Percentiles rank a stretch among this genome's conserved stretches.
Conservation (phyloP, 805 yeast genomes). For the Zygoascus tannicola region DNA sequence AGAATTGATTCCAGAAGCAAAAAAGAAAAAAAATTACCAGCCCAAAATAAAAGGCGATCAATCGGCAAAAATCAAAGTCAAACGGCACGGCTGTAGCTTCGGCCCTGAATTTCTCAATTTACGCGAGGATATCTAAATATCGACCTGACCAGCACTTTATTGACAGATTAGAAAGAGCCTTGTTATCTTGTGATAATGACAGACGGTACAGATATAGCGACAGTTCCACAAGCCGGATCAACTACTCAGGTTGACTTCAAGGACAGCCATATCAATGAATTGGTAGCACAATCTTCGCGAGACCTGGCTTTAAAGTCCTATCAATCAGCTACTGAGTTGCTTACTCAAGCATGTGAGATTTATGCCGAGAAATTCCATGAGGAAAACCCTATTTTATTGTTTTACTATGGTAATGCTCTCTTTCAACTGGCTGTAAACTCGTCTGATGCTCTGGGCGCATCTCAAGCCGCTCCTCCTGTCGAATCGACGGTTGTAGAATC, state of each 20-base stretch:
- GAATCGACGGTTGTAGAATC: not conserved
- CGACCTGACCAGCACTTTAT: too few relatives aligned
- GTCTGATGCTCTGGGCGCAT: conserved; percentile 54
- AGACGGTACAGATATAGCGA: too few relatives aligned
- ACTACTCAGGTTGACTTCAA: conserved; percentile 3
- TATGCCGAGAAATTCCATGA: conserved; percentile 44
- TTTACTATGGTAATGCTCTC: conserved; percentile 68
- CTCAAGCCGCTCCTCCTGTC: not conserved
- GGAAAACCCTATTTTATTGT: conserved; percentile 65
- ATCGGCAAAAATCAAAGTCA: too few relatives aligned
- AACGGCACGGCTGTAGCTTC: too few relatives aligned
- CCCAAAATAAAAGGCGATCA: too few relatives aligned
- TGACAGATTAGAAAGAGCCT: too few relatives aligned
- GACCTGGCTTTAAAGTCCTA: conserved; percentile 55
- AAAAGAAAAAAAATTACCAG: too few relatives aligned
- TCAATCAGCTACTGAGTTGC: conserved; percentile 58
- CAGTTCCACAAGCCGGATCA: too few relatives aligned
- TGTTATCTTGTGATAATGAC: too few relatives aligned
- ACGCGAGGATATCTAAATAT: too few relatives aligned
- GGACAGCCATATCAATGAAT: conserved; percentile 30
- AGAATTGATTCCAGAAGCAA: too few relatives aligned
- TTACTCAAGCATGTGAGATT: conserved; percentile 63
- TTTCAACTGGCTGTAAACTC: conserved; percentile 67
- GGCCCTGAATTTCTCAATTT: too few relatives aligned
- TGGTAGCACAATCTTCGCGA: conserved; percentile 55